phyloP scores from a whole-genome alignment of 768 basidiomycete species.

The Lentinula lateritia region DNA sequence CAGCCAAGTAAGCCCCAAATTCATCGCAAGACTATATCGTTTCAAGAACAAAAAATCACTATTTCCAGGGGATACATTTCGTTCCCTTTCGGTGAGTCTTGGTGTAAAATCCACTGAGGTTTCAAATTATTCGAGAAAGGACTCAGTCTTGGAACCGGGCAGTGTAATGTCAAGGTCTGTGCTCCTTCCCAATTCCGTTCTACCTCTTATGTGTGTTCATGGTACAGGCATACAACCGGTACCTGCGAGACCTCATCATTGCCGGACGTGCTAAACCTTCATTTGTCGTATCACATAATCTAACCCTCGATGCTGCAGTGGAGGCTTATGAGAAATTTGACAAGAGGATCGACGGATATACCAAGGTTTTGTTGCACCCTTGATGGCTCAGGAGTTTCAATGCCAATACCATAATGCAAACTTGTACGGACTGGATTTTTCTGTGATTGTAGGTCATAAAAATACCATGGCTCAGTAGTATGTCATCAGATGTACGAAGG shows the following conservation, averaged over 20 bases:
- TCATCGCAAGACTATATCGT: neutral
- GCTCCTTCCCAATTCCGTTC: neutral
- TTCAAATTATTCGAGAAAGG: conserved; percentile 50
- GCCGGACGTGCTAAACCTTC: conserved; percentile 47
- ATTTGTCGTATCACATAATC: conserved; percentile 49
- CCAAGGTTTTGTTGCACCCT: conserved; percentile 46
- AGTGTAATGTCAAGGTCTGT: conserved; percentile 50
- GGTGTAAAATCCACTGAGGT: neutral
- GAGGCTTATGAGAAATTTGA: conserved; percentile 52
- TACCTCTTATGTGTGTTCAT: neutral
- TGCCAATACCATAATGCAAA: neutral
- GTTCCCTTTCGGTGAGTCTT: conserved; percentile 39
- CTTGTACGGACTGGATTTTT: too few species aligned
- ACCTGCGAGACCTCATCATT: conserved; percentile 50
- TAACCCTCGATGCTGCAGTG: conserved; percentile 41
- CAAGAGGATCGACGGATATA: conserved; percentile 47
- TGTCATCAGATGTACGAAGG: too few species aligned
- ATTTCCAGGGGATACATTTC: conserved; percentile 39
- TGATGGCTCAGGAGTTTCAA: conserved; percentile 15
- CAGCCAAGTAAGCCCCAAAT: conserved; percentile 33
- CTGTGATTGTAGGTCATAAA: too few species aligned
- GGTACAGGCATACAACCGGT: conserved; percentile 42
- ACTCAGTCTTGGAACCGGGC: conserved; percentile 46
- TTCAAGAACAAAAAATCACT: neutral
- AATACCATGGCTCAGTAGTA: too few species aligned